Percentiles rank a stretch among this genome's conserved stretches.
phyloP scores from a whole-genome alignment of 106 monocot species.

The Acanthochlamys bracteata region DNA sequence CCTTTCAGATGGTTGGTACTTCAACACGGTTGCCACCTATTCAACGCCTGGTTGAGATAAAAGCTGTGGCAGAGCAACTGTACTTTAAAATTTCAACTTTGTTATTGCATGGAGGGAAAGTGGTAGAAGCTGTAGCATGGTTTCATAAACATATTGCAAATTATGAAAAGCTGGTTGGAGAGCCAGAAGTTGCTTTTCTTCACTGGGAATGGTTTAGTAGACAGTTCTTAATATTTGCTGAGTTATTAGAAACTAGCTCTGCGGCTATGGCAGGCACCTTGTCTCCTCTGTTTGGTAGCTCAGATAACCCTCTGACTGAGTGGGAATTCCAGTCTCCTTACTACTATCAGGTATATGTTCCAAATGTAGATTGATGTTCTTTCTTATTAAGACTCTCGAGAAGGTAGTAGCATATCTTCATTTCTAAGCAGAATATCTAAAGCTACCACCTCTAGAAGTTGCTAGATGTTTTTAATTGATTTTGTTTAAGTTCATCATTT shows the following conservation, averaged over 20 bases:
- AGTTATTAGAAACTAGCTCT: slow-evolving; percentile 75
- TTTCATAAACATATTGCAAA: slow-evolving; percentile 61
- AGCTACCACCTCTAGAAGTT: no score
- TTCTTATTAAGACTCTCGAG: no score
- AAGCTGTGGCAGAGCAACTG: slow-evolving; percentile 79
- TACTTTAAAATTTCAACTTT: slow-evolving; percentile 88
- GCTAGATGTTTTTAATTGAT: no score
- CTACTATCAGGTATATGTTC: slow-evolving; percentile 70
- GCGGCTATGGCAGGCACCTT: slow-evolving; percentile 29
- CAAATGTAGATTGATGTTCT: not conserved
- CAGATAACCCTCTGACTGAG: slow-evolving; percentile 62
- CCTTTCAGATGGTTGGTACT: slow-evolving; percentile 46
- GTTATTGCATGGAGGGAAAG: slow-evolving; percentile 79
- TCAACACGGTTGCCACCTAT: slow-evolving; percentile 77
- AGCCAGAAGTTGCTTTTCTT: slow-evolving; percentile 55
- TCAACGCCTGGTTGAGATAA: slow-evolving; percentile 76
- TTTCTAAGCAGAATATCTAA: no score
- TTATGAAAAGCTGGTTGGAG: slow-evolving; percentile 49
- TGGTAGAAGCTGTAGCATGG: slow-evolving; percentile 71
- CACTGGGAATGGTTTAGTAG: slow-evolving; percentile 96
- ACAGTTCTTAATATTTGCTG: slow-evolving; percentile 81
- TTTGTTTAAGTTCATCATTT: no score
- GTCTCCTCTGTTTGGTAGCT: slow-evolving; percentile 37
- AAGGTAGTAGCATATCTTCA: no score
- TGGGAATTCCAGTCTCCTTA: slow-evolving; percentile 92